A percentile compares a stretch with the other conserved stretches of the same genome.
Evolutionary conservation across 371 early-diverging fungal species (phyloP).

Genomic region (Mucor sp.): DNA sequence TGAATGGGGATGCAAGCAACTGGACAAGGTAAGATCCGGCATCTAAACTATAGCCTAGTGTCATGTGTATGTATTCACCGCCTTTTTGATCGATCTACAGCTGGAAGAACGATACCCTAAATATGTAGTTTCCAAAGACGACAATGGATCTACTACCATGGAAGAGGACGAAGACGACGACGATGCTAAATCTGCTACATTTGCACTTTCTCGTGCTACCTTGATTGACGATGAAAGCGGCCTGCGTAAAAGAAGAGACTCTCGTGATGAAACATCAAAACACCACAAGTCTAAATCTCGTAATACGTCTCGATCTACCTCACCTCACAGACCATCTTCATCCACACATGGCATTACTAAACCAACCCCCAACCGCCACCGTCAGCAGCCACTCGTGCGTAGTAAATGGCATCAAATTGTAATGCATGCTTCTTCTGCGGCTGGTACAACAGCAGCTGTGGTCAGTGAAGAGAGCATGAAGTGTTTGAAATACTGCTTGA

Average conservation of each 20-base stretch:
- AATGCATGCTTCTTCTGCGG: constrained; percentile 67
- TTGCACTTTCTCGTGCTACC: constrained; percentile 43
- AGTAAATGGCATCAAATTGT: constrained; percentile 78
- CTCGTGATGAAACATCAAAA: constrained; percentile 34
- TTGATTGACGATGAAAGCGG: constrained; percentile 31
- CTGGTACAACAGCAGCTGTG: constrained; percentile 73
- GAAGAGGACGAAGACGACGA: constrained; percentile 43
- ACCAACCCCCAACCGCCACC: constrained; percentile 20
- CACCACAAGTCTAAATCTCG: constrained; percentile 28
- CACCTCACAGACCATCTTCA: constrained; percentile 43
- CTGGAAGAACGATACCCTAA: constrained; percentile 30
- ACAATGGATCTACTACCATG: neutral
- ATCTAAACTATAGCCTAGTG: neutral
- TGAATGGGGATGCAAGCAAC: constrained; percentile 42
- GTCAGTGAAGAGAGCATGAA: constrained; percentile 82
- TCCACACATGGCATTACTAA: constrained; percentile 16
- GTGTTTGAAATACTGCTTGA: constrained; percentile 76
- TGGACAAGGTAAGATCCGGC: constrained; percentile 29
- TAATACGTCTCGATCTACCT: constrained; percentile 41
- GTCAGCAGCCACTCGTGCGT: constrained; percentile 30
- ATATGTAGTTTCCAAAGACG: constrained; percentile 18
- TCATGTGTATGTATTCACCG: no score
- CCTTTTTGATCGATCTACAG: constrained; percentile 7
- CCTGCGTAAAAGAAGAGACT: constrained; percentile 35
- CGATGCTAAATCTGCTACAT: constrained; percentile 39